Evolutionary conservation across 306 rosid genomes (phyloP).

Genomic region (Prosopis cineraria): DNA sequence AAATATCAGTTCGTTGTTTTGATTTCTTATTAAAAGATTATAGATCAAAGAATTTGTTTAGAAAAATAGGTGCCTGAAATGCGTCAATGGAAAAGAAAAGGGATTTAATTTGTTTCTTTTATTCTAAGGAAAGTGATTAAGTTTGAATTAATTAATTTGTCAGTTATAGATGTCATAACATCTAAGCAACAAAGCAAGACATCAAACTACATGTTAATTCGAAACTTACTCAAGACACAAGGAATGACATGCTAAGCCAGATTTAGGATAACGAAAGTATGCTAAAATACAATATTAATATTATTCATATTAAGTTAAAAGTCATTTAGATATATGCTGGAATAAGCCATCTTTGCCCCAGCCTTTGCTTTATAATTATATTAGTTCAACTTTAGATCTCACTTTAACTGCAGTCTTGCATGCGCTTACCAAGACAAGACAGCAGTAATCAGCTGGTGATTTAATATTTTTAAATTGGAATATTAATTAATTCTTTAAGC

Average conservation of each 20-base stretch:
- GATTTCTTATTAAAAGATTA: conserved; percentile 20
- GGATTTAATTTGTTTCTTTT: conserved; percentile 7
- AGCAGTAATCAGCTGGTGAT: neutral
- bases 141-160: neutral
- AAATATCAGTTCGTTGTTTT: neutral
- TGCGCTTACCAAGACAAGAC: neutral
- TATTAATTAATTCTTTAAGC: neutral
- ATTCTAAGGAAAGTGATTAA: neutral
- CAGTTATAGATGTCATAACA: neutral
- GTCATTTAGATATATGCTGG: neutral
- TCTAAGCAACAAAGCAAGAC: neutral
- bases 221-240: neutral
- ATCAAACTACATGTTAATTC: neutral
- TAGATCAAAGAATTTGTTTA: neutral
- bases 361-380: conserved; percentile 12
- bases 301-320: conserved; percentile 2
- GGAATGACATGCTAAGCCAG: conserved; percentile 5
- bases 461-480: neutral
- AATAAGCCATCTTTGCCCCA: conserved; percentile 14
- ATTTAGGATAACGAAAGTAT: neutral
- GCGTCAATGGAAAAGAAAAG: conserved; percentile 21
- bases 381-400: conserved; percentile 23
- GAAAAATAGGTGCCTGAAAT: conserved; percentile 8
- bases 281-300: neutral
- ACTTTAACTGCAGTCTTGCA: neutral